Percentiles rank a stretch among this genome's conserved stretches.
phyloP scores from a whole-genome alignment of 768 basidiomycete genomes.

The Boletus eberwhitei region DNA sequence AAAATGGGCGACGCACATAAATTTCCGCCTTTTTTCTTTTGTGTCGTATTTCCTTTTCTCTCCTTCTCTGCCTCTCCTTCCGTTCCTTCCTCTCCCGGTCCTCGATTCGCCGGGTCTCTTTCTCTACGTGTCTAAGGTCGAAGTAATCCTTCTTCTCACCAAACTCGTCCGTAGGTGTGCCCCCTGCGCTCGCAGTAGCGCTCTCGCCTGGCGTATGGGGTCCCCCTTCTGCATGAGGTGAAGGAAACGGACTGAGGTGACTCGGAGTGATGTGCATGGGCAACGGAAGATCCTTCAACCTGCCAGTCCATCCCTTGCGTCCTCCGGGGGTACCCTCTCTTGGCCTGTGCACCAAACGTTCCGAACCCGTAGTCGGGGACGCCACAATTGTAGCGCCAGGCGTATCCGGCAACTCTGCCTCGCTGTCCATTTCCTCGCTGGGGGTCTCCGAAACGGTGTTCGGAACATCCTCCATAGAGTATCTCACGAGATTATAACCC shows the following conservation, averaged over 20 bases:
- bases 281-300: conserved; percentile 40
- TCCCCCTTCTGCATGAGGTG: conserved; percentile 8
- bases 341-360: not conserved
- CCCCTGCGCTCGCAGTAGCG: conserved; percentile 14
- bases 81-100: conserved; percentile 31
- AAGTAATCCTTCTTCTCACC: conserved; percentile 29
- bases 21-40: conserved; percentile 74
- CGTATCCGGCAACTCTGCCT: conserved; percentile 15
- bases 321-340: conserved; percentile 6
- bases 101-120: conserved; percentile 18
- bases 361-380: conserved; percentile 13
- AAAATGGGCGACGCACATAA: conserved; percentile 49
- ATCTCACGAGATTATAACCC: conserved; percentile 68
- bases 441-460: not conserved
- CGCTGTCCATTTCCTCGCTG: conserved; percentile 5
- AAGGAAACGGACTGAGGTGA: conserved; percentile 14
- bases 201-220: conserved; percentile 15
- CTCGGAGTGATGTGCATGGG: conserved; percentile 11
- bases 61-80: conserved; percentile 34
- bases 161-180: conserved; percentile 18
- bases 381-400: conserved; percentile 13
- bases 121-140: conserved; percentile 29
- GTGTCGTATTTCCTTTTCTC: conserved; percentile 39
- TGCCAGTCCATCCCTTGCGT: conserved; percentile 34
- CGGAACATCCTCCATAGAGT: conserved; percentile 20